Evolutionary conservation across 352 stramenopile genomes (phyloP).

Genomic region (Phytophthora cactorum): DNA sequence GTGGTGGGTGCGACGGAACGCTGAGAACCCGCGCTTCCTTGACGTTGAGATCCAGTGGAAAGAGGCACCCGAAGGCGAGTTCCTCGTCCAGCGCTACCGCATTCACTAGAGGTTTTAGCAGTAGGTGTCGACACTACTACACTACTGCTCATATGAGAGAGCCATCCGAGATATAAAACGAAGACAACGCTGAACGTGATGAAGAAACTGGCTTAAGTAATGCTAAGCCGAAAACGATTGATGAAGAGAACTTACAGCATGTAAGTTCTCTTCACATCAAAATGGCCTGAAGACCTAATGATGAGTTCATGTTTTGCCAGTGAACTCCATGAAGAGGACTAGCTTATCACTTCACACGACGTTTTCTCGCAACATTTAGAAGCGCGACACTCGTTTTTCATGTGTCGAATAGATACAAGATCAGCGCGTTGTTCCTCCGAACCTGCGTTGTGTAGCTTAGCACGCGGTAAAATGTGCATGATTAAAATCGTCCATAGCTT

Average conservation of each 20-base stretch:
- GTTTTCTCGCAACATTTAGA: background rate
- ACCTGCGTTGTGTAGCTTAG: background rate
- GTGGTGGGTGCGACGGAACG: slow-evolving; percentile 89
- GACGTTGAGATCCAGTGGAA: slow-evolving; percentile 91
- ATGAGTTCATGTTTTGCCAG: background rate
- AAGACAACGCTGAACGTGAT: too few relatives aligned
- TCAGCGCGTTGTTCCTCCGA: background rate
- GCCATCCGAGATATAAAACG: too few relatives aligned
- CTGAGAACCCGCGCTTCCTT: slow-evolving; percentile 93
- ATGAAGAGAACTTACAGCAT: too few relatives aligned
- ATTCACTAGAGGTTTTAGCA: slow-evolving; percentile 66
- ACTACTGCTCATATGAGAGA: too few relatives aligned
- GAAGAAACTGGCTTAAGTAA: too few relatives aligned
- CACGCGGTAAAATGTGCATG: background rate
- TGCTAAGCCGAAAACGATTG: too few relatives aligned
- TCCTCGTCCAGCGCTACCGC: slow-evolving; percentile 69
- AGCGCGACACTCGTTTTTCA: background rate
- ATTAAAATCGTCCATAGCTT: background rate
- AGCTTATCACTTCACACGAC: background rate
- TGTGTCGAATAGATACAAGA: background rate
- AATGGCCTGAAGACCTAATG: too few relatives aligned
- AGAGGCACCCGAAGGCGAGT: slow-evolving; percentile 41
- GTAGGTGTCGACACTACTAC: slow-evolving; percentile 6
- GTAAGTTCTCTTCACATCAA: too few relatives aligned
- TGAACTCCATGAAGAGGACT: background rate